Base-by-base conservation (phyloP, 2,329 filamentous ascomycete genomes). In the Pyrenochaeta sp. region DNA sequence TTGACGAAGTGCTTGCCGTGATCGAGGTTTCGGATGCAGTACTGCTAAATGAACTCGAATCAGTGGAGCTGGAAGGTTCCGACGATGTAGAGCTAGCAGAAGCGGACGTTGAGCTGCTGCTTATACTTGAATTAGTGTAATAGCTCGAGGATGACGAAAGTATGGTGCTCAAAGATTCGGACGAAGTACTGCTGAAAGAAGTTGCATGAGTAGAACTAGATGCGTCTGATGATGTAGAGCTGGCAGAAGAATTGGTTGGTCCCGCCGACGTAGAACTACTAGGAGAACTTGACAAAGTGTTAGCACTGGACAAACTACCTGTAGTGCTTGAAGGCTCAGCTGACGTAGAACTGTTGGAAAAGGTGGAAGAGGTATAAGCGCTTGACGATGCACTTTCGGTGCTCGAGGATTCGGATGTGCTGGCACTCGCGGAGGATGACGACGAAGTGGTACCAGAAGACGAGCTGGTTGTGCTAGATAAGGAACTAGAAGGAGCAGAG, bases 211-310 rank as follows among this genome's bases (percentile, higher is more conserved):
- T n/a, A 24, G 17, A 10, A 24, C 24, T 35, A 2, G 41, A 35
- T 26, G 41, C 27, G 18, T 23, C 32, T 5, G 24, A 35, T 10
- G 35, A 14, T n/a, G 29, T 24, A 7, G 32, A 48, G 7, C 36
- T 43, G 17, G 31, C 45, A 10, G 34, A 42, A 4, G 21, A 37
- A 7, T 11, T 17, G 7, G 32, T 26, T 11, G n/a, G n/a, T n/a
- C n/a, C n/a, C n/a, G n/a, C n/a, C n/a, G 15, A 20, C 30, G 27
- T 37, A 29, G 27, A 28, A 18, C 28, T 45, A 11, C 36, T 44
- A 6, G 27, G 10, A 8, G 39, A 40, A 14, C n/a, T n/a, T n/a
- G 31, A 29, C 7, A 1, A 30, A 24, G 11, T 10, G 9, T 8
- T 19, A 21, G 8, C n/a, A 24, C 15, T 42, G 18, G 29, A 29